These are phyloP conservation scores for Cystofilobasidium bisporidii DNA, from an alignment of 768 basidiomycete genomes.

Conservation along the genomic window DNA sequence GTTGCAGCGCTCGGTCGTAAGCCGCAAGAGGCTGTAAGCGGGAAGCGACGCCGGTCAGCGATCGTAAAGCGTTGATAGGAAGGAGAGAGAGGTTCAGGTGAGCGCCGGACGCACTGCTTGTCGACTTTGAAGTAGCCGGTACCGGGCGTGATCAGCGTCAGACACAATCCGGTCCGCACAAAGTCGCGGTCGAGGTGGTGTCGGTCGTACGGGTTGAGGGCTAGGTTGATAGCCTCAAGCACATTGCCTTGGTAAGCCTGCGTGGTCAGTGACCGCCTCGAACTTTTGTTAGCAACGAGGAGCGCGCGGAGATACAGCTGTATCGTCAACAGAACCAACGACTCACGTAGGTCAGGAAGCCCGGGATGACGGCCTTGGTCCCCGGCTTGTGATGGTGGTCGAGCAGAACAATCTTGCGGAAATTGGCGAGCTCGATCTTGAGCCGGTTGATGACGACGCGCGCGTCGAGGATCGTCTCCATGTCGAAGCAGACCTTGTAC, in stretches of 20 bases:
- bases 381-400: slow-evolving; percentile 71
- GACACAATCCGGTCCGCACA: slow-evolving; percentile 72
- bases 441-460: slow-evolving; percentile 72
- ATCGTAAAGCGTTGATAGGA: not conserved
- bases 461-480: slow-evolving; percentile 82
- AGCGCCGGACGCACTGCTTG: slow-evolving; percentile 45
- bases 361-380: slow-evolving; percentile 36
- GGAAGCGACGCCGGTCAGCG: not conserved
- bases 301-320: no score
- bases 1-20: slow-evolving; percentile 86
- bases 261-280: no score
- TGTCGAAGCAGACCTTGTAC: slow-evolving; percentile 87
- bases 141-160: slow-evolving; percentile 81
- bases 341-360: slow-evolving; percentile 40
- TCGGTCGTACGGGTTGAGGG: slow-evolving; percentile 81
- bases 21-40: slow-evolving; percentile 54
- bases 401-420: slow-evolving; percentile 81
- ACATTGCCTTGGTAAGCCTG: slow-evolving; percentile 84
- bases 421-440: slow-evolving; percentile 67
- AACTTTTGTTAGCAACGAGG: no score
- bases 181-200: slow-evolving; percentile 91
- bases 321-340: no score
- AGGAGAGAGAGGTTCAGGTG: not conserved
- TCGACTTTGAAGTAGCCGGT: slow-evolving; percentile 88
- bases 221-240: slow-evolving; percentile 89